phyloP scores from a whole-genome alignment of 2,329 filamentous ascomycete genomes.

The Sarocladiaceae sp. region DNA sequence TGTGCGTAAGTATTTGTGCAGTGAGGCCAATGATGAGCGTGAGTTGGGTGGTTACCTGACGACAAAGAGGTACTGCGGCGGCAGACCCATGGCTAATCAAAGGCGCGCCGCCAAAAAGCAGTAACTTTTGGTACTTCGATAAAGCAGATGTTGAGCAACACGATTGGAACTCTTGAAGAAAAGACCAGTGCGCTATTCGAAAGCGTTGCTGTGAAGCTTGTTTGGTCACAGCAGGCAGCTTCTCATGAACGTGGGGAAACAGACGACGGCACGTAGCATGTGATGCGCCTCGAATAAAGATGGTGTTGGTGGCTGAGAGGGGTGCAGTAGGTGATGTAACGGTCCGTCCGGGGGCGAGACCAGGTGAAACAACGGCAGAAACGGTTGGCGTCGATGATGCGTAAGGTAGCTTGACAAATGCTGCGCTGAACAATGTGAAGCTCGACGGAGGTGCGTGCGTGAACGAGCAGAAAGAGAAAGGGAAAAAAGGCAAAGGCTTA shows the following conservation, averaged over 20 bases:
- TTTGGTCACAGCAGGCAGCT: neutral
- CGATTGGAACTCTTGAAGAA: neutral
- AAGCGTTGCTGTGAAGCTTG: no score
- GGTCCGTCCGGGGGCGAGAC: neutral
- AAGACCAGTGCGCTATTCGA: no score
- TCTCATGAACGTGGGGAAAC: slow-evolving; percentile 7
- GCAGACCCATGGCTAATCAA: slow-evolving; percentile 27
- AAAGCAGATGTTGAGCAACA: neutral
- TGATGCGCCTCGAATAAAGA: slow-evolving; percentile 14
- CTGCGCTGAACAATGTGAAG: neutral
- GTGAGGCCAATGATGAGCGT: neutral
- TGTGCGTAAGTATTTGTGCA: neutral
- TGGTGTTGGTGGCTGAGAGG: neutral
- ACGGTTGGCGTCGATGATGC: neutral
- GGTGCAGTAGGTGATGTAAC: neutral
- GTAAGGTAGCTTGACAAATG: neutral
- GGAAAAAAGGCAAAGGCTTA: neutral
- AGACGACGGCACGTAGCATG: slow-evolving; percentile 6
- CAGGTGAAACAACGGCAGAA: slow-evolving; percentile 7
- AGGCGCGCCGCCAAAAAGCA: neutral
- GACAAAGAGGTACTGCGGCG: slow-evolving; percentile 39
- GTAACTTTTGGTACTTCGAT: neutral
- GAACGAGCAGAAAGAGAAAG: neutral
- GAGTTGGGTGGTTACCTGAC: slow-evolving; percentile 28
- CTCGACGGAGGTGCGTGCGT: neutral